Percentiles rank a stretch among this genome's conserved stretches.
Conservation (phyloP, 139 green algal species). For the Astrephomene gubernaculifera region DNA sequence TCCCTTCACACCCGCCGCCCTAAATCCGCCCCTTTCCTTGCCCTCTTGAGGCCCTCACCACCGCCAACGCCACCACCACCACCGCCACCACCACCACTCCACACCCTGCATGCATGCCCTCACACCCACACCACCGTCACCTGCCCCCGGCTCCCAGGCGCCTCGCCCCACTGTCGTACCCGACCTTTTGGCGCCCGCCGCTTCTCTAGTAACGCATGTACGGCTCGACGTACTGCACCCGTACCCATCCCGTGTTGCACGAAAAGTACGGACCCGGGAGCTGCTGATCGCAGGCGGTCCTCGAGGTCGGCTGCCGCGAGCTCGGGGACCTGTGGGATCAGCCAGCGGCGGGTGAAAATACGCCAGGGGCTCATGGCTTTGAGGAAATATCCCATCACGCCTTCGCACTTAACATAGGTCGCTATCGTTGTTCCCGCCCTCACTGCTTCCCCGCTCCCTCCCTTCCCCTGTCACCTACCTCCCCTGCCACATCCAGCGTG, state of each 20-base stretch:
- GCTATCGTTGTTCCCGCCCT: too few species aligned
- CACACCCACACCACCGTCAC: conserved; percentile 21
- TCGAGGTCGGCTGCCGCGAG: background rate
- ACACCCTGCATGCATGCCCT: background rate
- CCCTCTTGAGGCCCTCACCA: too few species aligned
- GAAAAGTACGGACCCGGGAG: conserved; percentile 4
- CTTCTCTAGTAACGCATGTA: conserved; percentile 3
- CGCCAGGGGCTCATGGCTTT: too few species aligned
- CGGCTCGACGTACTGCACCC: conserved; percentile 30
- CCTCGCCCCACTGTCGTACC: conserved; percentile 1
- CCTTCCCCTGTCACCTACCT: conserved; percentile 11
- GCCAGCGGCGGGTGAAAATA: too few species aligned
- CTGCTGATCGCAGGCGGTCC: background rate
- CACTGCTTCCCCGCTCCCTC: too few species aligned
- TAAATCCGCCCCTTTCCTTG: too few species aligned
- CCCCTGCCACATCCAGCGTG: conserved; percentile 22
- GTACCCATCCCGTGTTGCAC: conserved; percentile 34
- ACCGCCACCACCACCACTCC: too few species aligned
- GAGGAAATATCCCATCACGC: too few species aligned
- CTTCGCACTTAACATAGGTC: too few species aligned
- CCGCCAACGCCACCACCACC: too few species aligned
- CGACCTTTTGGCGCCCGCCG: background rate
- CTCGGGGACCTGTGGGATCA: background rate
- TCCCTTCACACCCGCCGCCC: too few species aligned
- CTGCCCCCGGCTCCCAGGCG: background rate